Evolutionary conservation across 1,284 basidiomycete genomes (phyloP), one percentile per base, ranked within the genome.

Genomic region (Farysia itapuensis): DNA sequence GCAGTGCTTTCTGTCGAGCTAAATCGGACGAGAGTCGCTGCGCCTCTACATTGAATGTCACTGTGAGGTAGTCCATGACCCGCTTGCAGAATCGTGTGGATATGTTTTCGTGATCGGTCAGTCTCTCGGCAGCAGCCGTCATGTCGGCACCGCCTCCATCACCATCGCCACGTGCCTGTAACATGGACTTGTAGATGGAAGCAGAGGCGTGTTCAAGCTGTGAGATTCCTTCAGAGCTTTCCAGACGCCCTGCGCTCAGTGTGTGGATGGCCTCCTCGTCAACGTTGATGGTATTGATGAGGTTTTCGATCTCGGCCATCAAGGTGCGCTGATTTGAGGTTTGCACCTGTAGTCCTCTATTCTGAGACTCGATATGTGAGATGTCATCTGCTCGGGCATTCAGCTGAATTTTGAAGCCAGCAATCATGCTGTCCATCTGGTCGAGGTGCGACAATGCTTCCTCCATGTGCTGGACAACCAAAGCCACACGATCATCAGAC

Each of bases 321-420:
- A 76, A 51, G 21, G 63, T 48, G 91, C 87, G 84, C 77, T 97
- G 94, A 70, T 98, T 99, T 71, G 94, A 91, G 9, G 87, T 97
- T 72, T 98, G 94, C 2, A 98, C 92, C 79, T 99, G 95, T 25
- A 98, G 80, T 67, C 95, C 95, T 40, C 93, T 84, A 73, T 95
- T 94, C 77, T 98, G 95, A 3, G 88, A 88, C 79, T 98, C 95
- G 68, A 99, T 97, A 73, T 86, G 93, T 8, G 84, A 84, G 49
- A 99, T 97, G 74, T 99, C 95, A 44, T 99, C 72, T 1, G 66
- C 61, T 1, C 73, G 58, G 18, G 64, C 40, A 16, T 75, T 74
- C 49, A 76, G 59, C 38, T 67, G 58, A 29, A 70, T 56, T 36
- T 76, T 76, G 66, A 58, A 75, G 3, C 59, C 52, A 14, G 64